phyloP scores from a whole-genome alignment of 1,139 yeast genomes.

The Hansenula sp. region DNA sequence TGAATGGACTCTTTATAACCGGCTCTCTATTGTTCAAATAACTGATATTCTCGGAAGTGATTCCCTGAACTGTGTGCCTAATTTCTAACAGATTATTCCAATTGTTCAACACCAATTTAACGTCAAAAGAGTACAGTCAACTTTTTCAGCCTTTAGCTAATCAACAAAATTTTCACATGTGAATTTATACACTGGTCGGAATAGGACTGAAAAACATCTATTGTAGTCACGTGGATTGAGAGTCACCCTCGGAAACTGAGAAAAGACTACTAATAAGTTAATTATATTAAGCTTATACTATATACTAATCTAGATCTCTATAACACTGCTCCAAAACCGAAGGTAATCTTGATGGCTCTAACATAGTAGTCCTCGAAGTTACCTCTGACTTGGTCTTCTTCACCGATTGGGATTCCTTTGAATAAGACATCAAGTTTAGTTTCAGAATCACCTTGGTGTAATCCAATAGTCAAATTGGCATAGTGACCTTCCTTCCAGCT shows the following conservation, averaged over 20 bases:
- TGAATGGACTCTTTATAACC: too few relatives aligned
- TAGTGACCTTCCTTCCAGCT: constrained; percentile 86
- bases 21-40: too few relatives aligned
- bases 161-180: constrained; percentile 1
- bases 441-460: constrained; percentile 76
- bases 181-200: neutral
- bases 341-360: constrained; percentile 80
- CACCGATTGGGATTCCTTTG: constrained; percentile 95
- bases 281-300: too few relatives aligned
- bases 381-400: constrained; percentile 80
- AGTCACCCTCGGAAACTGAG: neutral
- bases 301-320: too few relatives aligned
- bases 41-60: too few relatives aligned
- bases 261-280: too few relatives aligned
- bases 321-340: constrained; percentile 88
- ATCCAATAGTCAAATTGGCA: constrained; percentile 61
- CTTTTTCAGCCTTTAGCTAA: neutral
- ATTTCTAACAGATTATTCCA: too few relatives aligned
- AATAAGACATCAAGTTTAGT: constrained; percentile 77
- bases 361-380: constrained; percentile 90
- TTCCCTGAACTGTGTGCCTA: neutral
- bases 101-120: too few relatives aligned
- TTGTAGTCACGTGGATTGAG: neutral
- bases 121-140: neutral
- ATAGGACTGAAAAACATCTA: too few relatives aligned